Percentiles rank a stretch among this genome's conserved stretches.
phyloP scores from a whole-genome alignment of 73 alveolate genomes.

The Paramecium biaurelia region DNA sequence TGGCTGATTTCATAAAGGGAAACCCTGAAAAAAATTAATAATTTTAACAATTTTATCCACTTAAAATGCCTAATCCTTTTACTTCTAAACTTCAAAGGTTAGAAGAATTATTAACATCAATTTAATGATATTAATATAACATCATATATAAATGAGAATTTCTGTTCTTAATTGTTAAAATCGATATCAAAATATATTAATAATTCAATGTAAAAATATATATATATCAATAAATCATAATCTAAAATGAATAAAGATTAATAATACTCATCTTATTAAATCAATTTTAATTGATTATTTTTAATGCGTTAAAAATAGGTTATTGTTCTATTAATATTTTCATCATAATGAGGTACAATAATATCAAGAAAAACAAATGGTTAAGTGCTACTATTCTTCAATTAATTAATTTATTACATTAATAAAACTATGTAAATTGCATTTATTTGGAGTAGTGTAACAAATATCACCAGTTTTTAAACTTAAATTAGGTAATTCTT shows the following conservation, averaged over 20 bases:
- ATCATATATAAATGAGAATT: background rate
- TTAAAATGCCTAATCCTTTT: background rate
- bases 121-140: background rate
- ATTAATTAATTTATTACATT: background rate
- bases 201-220: background rate
- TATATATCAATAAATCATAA: background rate
- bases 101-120: background rate
- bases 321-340: background rate
- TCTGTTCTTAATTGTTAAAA: background rate
- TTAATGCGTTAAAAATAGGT: background rate
- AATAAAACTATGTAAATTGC: background rate
- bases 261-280: background rate
- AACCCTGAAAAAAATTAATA: background rate
- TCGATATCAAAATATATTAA: background rate
- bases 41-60: background rate
- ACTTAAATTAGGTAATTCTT: background rate
- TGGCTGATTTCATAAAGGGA: background rate
- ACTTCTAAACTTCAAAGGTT: background rate
- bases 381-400: background rate
- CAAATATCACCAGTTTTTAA: background rate
- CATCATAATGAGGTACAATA: conserved; percentile 17
- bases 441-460: background rate
- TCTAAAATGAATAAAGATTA: background rate
- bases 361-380: background rate
- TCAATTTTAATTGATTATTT: background rate